Evolutionary conservation across 2,329 filamentous ascomycete genomes (phyloP).

Genomic region (Colletotrichum plurivorum): DNA sequence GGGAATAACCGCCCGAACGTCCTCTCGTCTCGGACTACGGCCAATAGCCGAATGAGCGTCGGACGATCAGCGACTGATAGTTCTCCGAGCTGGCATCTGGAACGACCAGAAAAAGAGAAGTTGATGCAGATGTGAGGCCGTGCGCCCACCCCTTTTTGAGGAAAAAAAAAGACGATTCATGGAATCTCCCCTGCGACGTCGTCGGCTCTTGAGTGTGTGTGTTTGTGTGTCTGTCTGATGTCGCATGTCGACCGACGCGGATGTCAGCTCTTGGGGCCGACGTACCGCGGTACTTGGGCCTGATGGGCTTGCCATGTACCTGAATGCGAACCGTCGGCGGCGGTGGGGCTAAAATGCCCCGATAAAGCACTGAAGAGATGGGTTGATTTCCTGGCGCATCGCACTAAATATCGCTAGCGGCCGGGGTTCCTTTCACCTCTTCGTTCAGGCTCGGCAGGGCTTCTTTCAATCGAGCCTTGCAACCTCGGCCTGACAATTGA

Average conservation of each 20-base stretch:
- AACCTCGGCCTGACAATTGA: background rate
- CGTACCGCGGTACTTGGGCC: conserved; percentile 22
- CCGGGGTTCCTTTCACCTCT: too few relatives aligned
- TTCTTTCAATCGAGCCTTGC: conserved; percentile 4
- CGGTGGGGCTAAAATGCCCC: background rate
- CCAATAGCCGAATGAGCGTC: conserved; percentile 22
- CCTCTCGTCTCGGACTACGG: background rate
- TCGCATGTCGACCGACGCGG: conserved; percentile 33
- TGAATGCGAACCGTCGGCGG: background rate
- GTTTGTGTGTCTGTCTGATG: conserved; percentile 37
- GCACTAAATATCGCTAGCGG: background rate
- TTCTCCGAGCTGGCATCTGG: background rate
- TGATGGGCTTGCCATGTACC: conserved; percentile 12
- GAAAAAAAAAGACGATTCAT: conserved; percentile 30
- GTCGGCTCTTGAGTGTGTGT: conserved; percentile 7
- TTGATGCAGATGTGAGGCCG: conserved; percentile 20
- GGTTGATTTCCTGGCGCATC: too few relatives aligned
- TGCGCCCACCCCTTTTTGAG: background rate
- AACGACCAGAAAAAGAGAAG: background rate
- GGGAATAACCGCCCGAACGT: background rate
- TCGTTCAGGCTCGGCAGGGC: too few relatives aligned
- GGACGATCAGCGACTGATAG: conserved; percentile 10
- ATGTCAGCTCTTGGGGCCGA: conserved; percentile 16
- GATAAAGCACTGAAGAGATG: background rate
- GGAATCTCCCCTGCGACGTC: conserved; percentile 17